These are phyloP conservation scores for Alternaria sp. DNA, from an alignment of 2,329 filamentous ascomycete species.

Conservation along the genomic window DNA sequence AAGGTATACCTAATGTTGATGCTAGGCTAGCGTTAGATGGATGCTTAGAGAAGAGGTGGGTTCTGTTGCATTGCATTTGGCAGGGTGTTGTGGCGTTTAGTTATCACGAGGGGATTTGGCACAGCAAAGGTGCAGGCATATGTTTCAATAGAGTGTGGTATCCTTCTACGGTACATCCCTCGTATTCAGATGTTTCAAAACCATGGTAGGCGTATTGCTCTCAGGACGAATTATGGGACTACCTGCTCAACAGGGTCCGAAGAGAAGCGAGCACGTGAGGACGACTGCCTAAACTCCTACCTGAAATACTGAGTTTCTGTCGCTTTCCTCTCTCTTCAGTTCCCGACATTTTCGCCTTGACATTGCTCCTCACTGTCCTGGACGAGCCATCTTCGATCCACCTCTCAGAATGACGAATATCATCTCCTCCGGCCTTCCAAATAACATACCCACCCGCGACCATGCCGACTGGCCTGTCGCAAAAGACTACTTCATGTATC, in stretches of 20 bases:
- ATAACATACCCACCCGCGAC: not conserved
- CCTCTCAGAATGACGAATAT: not conserved
- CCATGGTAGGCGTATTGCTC: not conserved
- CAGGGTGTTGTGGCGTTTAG: too few species aligned
- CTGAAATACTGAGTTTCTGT: not conserved
- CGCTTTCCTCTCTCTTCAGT: not conserved
- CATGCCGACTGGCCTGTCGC: not conserved
- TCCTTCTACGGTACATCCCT: too few species aligned
- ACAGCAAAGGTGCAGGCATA: too few species aligned
- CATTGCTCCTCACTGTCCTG: rapidly evolving
- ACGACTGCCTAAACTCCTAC: not conserved
- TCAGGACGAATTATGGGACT: not conserved
- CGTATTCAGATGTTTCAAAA: too few species aligned
- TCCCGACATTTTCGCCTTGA: rapidly evolving
- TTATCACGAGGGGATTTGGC: too few species aligned
- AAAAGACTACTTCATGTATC: not conserved
- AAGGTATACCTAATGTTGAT: too few species aligned
- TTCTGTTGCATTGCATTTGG: too few species aligned
- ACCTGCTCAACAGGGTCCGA: not conserved
- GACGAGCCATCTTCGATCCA: not conserved
- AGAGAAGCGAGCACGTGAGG: not conserved
- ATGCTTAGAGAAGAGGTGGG: too few species aligned
- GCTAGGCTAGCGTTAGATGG: too few species aligned
- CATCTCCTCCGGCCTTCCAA: not conserved
- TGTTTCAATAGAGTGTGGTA: too few species aligned